Conservation (phyloP, 306 rosid genomes). For the Acacia melanoxylon region DNA sequence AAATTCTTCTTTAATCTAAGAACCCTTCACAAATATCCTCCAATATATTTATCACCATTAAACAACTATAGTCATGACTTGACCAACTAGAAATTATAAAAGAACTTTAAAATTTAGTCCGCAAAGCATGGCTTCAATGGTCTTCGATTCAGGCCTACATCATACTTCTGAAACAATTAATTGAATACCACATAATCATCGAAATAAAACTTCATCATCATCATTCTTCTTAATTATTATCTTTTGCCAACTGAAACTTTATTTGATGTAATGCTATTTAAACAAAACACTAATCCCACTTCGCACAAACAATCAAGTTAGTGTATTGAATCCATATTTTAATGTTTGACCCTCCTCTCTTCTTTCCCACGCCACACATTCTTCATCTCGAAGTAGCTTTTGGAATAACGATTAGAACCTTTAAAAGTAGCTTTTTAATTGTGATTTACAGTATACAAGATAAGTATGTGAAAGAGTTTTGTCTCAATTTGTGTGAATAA, state of each 20-base stretch:
- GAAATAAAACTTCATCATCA: background rate
- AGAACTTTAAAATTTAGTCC: background rate
- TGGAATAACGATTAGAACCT: too few species aligned
- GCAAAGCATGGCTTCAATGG: constrained; percentile 1
- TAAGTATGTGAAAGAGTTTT: too few species aligned
- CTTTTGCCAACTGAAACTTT: background rate
- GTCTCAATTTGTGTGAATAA: too few species aligned
- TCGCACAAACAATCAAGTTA: too few species aligned
- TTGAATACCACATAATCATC: constrained; percentile 4
- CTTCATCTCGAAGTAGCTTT: too few species aligned
- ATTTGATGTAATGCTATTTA: constrained; percentile 7
- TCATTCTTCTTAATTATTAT: too few species aligned
- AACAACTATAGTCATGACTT: background rate
- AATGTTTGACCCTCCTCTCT: too few species aligned
- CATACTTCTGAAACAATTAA: background rate
- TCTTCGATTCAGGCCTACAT: background rate
- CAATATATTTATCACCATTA: background rate
- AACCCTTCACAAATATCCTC: background rate
- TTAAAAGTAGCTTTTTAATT: too few species aligned
- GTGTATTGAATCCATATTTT: too few species aligned
- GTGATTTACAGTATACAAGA: too few species aligned
- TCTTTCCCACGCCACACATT: too few species aligned
- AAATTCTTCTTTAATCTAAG: background rate
- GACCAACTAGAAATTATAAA: background rate
- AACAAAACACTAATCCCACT: too few species aligned